Conservation (phyloP, 208 protist species). For the Trypanosoma avium region DNA sequence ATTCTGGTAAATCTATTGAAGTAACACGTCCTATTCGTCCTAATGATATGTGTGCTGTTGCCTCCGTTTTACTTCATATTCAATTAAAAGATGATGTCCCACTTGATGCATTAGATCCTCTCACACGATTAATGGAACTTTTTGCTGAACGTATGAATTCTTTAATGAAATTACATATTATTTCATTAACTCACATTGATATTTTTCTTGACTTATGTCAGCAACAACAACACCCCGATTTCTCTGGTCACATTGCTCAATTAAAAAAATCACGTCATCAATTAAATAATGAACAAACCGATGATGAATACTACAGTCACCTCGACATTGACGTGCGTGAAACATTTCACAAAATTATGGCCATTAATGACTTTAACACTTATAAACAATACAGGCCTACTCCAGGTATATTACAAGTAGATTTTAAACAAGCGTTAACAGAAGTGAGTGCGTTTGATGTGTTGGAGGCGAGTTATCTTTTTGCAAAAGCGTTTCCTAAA, state of each 20-base stretch:
- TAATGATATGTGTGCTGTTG: constrained; percentile 58
- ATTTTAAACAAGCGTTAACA: constrained; percentile 66
- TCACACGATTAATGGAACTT: constrained; percentile 47
- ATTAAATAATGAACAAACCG: constrained; percentile 22
- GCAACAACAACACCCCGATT: constrained; percentile 60
- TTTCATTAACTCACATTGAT: constrained; percentile 53
- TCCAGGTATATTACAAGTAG: constrained; percentile 61
- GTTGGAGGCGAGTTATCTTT: constrained; percentile 60
- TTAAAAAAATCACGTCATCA: constrained; percentile 27
- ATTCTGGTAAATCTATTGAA: constrained; percentile 16
- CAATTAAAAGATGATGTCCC: constrained; percentile 51
- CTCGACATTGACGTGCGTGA: constrained; percentile 81
- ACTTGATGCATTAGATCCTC: constrained; percentile 50
- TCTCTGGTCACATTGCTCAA: constrained; percentile 29
- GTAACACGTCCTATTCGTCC: constrained; percentile 37
- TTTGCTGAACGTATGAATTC: constrained; percentile 48
- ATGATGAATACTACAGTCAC: constrained; percentile 46
- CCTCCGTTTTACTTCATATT: constrained; percentile 31
- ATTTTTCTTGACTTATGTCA: constrained; percentile 39
- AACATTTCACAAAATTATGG: constrained; percentile 46
- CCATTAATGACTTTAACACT: constrained; percentile 53
- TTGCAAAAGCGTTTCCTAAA: constrained; percentile 47
- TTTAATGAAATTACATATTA: constrained; percentile 48
- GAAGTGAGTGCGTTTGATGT: constrained; percentile 56
- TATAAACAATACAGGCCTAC: constrained; percentile 56